A percentile compares a stretch with the other conserved stretches of the same genome.
These are phyloP conservation scores for Jacaranda copaia DNA, from an alignment of 257 asterid genomes.

Conservation along the genomic window DNA sequence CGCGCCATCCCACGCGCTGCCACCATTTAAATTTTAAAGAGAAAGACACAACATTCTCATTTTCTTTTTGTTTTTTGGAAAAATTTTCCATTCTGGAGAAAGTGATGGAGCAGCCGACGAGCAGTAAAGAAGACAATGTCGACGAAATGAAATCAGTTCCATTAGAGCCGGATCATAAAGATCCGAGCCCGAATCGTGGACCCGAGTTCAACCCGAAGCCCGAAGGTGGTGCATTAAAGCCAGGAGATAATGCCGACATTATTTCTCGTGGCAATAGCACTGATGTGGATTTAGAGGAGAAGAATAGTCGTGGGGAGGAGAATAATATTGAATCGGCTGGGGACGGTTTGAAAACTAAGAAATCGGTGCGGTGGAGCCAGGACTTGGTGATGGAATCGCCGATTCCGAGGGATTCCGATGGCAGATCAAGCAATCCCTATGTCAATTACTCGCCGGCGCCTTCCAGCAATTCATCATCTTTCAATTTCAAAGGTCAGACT, in stretches of 20 bases:
- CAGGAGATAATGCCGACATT: conserved; percentile 35
- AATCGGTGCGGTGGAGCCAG: conserved; percentile 85
- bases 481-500: conserved; percentile 74
- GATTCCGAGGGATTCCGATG: conserved; percentile 54
- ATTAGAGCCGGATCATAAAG: conserved; percentile 40
- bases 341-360: conserved; percentile 59
- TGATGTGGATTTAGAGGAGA: conserved; percentile 45
- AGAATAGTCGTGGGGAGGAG: conserved; percentile 37
- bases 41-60: background rate
- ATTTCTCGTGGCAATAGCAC: conserved; percentile 24
- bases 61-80: background rate
- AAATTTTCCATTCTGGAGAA: conserved; percentile 24
- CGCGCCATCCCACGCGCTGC: conserved; percentile 57
- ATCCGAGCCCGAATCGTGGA: conserved; percentile 38
- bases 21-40: conserved; percentile 22
- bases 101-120: conserved; percentile 59
- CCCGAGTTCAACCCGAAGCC: conserved; percentile 51
- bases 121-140: conserved; percentile 40
- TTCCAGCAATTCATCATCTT: conserved; percentile 54
- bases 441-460: conserved; percentile 66
- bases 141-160: conserved; percentile 51
- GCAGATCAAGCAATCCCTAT: conserved; percentile 69
- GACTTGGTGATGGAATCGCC: conserved; percentile 77
- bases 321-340: conserved; percentile 40
- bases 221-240: conserved; percentile 42